Conservation (phyloP, 345 rosid species). For the Aethionema arabicum region DNA sequence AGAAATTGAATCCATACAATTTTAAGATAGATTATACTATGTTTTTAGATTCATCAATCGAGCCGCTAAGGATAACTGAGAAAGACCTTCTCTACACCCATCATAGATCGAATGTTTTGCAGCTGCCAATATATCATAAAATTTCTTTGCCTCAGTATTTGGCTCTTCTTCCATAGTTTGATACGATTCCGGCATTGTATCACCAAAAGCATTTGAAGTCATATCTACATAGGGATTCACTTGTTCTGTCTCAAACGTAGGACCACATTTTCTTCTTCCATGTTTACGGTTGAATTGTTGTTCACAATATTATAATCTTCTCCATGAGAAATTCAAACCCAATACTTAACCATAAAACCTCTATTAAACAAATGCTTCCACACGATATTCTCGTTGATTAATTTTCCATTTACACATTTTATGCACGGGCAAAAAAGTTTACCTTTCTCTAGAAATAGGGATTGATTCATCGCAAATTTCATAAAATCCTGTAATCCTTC, state of each 20-base stretch:
- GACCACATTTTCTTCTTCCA: background rate
- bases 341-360: background rate
- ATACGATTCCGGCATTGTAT: background rate
- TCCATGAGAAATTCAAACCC: constrained; percentile 12
- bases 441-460: background rate
- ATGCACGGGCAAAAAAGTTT: constrained; percentile 4
- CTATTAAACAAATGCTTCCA: background rate
- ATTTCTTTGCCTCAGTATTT: background rate
- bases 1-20: too few relatives aligned
- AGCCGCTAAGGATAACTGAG: too few relatives aligned
- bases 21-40: too few relatives aligned
- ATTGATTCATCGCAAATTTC: constrained; percentile 1
- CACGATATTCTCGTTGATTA: background rate
- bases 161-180: constrained; percentile 5
- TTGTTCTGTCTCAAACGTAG: background rate
- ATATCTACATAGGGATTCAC: background rate
- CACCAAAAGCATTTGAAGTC: constrained; percentile 5
- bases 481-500: background rate
- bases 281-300: background rate
- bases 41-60: too few relatives aligned
- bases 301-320: background rate
- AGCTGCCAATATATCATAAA: background rate
- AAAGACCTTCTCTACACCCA: too few relatives aligned
- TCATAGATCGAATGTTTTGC: too few relatives aligned
- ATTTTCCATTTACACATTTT: background rate